A percentile compares a stretch with the other conserved stretches of the same genome.
Conservation (phyloP, 164 flowering plant species). For the Piper longum region DNA sequence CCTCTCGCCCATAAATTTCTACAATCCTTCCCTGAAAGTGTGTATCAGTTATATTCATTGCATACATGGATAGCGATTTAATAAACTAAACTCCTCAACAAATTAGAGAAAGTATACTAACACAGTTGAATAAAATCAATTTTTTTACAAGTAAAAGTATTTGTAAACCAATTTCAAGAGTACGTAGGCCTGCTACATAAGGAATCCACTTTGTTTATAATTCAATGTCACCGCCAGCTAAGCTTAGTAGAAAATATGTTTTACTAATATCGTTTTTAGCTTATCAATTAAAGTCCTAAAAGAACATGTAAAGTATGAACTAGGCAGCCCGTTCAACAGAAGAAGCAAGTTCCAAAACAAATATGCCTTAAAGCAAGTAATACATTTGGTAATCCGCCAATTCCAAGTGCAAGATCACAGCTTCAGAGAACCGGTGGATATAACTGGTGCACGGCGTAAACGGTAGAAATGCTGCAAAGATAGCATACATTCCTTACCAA, state of each 20-base stretch:
- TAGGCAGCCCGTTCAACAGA: too few relatives aligned
- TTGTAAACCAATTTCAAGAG: too few relatives aligned
- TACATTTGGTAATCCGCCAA: conserved; percentile 86
- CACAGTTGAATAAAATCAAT: background rate
- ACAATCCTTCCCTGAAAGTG: conserved; percentile 69
- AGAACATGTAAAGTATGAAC: too few relatives aligned
- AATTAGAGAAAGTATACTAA: background rate
- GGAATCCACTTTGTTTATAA: too few relatives aligned
- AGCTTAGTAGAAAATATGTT: too few relatives aligned
- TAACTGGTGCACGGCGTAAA: conserved; percentile 37
- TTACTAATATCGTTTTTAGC: too few relatives aligned
- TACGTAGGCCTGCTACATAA: too few relatives aligned
- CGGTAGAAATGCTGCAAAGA: conserved; percentile 50
- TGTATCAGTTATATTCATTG: background rate
- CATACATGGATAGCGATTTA: background rate
- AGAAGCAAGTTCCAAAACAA: background rate
- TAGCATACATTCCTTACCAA: conserved; percentile 57
- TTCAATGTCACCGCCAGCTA: too few relatives aligned
- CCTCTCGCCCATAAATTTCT: conserved; percentile 83
- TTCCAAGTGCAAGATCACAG: conserved; percentile 78
- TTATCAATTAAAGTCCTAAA: too few relatives aligned
- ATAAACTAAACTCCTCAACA: too few relatives aligned
- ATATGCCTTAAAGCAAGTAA: background rate
- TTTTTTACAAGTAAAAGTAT: too few relatives aligned
- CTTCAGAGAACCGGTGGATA: conserved; percentile 70